A percentile compares a stretch with the other conserved stretches of the same genome.
Conservation (phyloP, 148 eudicot genomes). For the Rhododendron molle region DNA sequence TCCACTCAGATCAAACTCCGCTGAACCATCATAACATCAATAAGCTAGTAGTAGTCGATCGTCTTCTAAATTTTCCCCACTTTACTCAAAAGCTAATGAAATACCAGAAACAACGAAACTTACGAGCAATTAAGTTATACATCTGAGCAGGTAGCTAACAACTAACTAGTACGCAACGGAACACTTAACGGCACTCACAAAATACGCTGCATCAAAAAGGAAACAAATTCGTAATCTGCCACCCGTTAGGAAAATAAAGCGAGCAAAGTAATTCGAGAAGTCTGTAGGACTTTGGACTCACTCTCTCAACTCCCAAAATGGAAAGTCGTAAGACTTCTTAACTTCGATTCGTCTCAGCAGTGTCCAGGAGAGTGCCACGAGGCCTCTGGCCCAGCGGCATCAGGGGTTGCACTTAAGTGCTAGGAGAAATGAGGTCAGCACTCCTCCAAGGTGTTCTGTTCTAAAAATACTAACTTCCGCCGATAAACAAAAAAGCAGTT, state of each 20-base stretch:
- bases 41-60: not conserved
- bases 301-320: not conserved
- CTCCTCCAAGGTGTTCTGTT: not conserved
- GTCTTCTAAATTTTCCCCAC: not conserved
- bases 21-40: not conserved
- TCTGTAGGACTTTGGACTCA: not conserved
- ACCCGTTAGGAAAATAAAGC: not conserved
- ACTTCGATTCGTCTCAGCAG: not conserved
- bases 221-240: not conserved
- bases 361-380: not conserved
- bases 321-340: not conserved
- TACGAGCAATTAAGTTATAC: not conserved
- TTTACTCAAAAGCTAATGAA: not conserved
- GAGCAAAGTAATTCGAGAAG: not conserved
- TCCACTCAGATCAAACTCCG: not conserved
- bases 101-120: not conserved
- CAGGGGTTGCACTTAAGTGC: not conserved
- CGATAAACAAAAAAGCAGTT: too few species aligned
- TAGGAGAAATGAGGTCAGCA: not conserved
- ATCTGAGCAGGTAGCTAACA: not conserved
- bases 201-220: not conserved
- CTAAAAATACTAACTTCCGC: not conserved
- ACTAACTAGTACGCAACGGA: not conserved
- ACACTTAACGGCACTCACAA: not conserved
- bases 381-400: too few species aligned